Evolutionary conservation across 495 filamentous ascomycete genomes (phyloP).

Genomic region (Xylaria grammica): DNA sequence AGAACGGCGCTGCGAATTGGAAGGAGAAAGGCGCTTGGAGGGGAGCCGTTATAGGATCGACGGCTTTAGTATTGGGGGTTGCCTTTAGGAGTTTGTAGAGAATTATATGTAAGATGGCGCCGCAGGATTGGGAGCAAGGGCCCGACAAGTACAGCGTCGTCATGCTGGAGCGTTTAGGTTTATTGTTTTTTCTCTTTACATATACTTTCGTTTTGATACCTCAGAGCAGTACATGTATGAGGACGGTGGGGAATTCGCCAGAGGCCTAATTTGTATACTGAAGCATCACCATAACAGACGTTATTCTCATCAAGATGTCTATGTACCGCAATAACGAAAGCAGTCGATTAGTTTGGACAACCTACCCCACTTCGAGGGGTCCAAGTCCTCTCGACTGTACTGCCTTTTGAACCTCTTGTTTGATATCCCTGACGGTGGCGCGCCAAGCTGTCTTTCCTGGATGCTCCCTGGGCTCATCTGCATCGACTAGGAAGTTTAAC

Average conservation of each 20-base stretch:
- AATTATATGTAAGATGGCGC: neutral
- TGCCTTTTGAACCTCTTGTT: constrained; percentile 64
- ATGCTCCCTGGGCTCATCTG: constrained; percentile 40
- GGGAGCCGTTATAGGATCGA: neutral
- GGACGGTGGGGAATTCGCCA: neutral
- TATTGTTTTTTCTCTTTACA: too few species aligned
- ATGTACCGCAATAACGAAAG: neutral
- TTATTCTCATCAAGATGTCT: constrained; percentile 2
- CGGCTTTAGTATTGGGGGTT: neutral
- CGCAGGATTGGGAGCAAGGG: too few species aligned
- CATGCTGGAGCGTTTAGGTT: too few species aligned
- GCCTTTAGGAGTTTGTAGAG: neutral
- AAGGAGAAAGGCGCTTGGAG: neutral
- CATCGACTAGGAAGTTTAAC: constrained; percentile 72
- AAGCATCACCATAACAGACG: constrained; percentile 13
- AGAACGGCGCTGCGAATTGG: neutral
- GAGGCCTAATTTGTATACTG: neutral
- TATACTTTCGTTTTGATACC: too few species aligned
- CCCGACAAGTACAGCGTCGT: too few species aligned
- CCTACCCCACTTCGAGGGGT: constrained; percentile 55
- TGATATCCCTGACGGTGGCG: constrained; percentile 59
- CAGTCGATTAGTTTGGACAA: constrained; percentile 18
- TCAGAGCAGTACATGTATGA: neutral
- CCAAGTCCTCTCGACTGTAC: constrained; percentile 68
- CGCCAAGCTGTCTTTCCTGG: constrained; percentile 43